Evolutionary conservation across 768 basidiomycete genomes (phyloP), one percentile per base, ranked within the genome.

Genomic region (Baorangia bicolor): DNA sequence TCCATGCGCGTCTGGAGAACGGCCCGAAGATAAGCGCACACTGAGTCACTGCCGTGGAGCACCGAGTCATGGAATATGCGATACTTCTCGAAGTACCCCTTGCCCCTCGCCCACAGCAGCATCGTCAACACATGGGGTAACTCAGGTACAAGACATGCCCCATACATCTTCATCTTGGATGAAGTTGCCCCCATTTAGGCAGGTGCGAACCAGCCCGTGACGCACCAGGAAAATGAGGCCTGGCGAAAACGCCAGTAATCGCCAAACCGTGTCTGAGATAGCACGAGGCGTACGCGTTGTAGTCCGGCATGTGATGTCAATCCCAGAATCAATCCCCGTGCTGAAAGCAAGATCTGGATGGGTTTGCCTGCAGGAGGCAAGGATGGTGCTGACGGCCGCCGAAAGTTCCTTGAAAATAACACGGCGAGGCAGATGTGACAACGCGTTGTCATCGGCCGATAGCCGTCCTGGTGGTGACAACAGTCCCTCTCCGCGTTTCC

Each of bases 231-330:
- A 31, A 49, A 27, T n/a, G 46, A 41, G 37, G 33, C 31, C 23
- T 55, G 31, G 25, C 30, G 25, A n/a, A 21, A 16, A 34, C 34
- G 34, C 46, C 39, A 40, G 50, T 28, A 6, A 21, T 42, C 28
- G 31, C 35, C 23, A 25, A 31, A 49, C n/a, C 47, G 34, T 46
- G 51, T 35, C 28, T 10, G n/a, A 43, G 45, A 47, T 21, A 30
- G 43, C 53, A 54, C 54, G 57, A 55, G 53, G 61, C 49, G 14
- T 46, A 40, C 48, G 35, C 13, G 51, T 37, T 52, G 47, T 11
- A 8, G 21, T 51, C 39, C 14, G 42, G 16, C 12, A 31, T 16
- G 49, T 25, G 30, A n/a, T 27, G n/a, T 2, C 6, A 20, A n/a
- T 34, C 20, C 23, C 21, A 31, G 37, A 4, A 45, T 37, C 46